Conservation (phyloP, 257 asterid genomes). For the Nicotiana undulata region DNA sequence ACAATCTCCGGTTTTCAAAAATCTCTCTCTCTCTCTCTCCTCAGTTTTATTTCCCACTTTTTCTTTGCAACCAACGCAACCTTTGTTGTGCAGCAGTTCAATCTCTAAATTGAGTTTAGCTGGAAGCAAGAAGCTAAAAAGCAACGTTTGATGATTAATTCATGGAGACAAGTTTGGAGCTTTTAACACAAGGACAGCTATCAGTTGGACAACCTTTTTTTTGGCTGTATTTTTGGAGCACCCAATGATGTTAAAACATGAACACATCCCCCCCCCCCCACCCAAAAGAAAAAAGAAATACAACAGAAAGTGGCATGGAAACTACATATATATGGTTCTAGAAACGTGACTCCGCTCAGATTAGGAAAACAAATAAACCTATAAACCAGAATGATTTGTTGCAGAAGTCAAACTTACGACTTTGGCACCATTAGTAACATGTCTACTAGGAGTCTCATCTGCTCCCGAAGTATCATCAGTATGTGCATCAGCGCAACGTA, state of each 20-base stretch:
- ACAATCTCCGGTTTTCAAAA: neutral
- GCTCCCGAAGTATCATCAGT: slow-evolving; percentile 10
- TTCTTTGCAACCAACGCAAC: neutral
- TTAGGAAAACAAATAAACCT: slow-evolving; percentile 4
- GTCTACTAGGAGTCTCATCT: slow-evolving; percentile 22
- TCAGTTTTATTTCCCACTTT: neutral
- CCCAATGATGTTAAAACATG: neutral
- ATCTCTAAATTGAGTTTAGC: neutral
- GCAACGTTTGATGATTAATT: neutral
- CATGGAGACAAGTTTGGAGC: neutral
- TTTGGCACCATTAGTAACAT: slow-evolving; percentile 28
- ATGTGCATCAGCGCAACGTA: neutral
- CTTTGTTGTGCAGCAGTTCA: neutral
- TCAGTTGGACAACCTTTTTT: neutral
- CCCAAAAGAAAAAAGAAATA: neutral
- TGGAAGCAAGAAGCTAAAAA: neutral
- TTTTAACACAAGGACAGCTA: neutral
- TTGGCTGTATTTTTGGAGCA: neutral
- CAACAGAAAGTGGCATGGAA: neutral
- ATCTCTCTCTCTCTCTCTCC: neutral
- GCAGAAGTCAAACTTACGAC: slow-evolving; percentile 24
- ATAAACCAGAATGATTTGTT: neutral
- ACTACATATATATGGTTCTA: neutral
- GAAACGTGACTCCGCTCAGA: neutral
- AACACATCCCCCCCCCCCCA: too few relatives aligned